These are phyloP conservation scores for Dovyalis caffra DNA, from an alignment of 345 rosid genomes.

Conservation along the genomic window DNA sequence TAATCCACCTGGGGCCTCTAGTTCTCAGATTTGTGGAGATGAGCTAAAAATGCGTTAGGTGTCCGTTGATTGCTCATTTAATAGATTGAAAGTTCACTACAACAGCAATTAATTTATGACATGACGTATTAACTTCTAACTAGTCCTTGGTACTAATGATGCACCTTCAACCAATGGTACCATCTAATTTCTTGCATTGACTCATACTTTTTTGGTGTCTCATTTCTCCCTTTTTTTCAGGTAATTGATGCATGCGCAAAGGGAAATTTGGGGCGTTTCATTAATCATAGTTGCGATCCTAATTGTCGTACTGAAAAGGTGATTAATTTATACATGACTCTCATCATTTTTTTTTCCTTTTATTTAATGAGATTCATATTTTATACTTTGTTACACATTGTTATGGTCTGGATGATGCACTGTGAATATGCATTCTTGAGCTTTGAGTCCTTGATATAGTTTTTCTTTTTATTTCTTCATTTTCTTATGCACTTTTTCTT, in stretches of 20 bases:
- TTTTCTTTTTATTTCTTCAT: neutral
- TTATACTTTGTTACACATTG: neutral
- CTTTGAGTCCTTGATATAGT: neutral
- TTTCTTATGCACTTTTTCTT: neutral
- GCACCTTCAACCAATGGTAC: neutral
- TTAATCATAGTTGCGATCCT: slow-evolving; percentile 98
- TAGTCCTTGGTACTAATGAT: neutral
- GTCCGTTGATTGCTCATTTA: neutral
- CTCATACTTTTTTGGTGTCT: neutral
- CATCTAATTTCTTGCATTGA: neutral
- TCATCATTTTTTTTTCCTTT: neutral
- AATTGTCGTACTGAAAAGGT: slow-evolving; percentile 99
- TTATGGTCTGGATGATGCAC: neutral
- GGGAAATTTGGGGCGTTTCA: slow-evolving; percentile 97
- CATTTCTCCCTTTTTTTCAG: slow-evolving; percentile 40
- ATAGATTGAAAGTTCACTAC: neutral
- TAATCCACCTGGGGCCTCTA: neutral
- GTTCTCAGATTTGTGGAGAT: neutral
- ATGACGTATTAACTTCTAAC: neutral
- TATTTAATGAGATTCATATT: neutral
- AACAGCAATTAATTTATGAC: neutral
- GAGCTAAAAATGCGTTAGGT: neutral
- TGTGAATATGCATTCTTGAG: neutral
- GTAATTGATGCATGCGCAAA: slow-evolving; percentile 94
- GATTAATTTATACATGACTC: slow-evolving; percentile 5